Conservation (phyloP, 371 early-diverging fungal species). For the Coemansia sp. region DNA sequence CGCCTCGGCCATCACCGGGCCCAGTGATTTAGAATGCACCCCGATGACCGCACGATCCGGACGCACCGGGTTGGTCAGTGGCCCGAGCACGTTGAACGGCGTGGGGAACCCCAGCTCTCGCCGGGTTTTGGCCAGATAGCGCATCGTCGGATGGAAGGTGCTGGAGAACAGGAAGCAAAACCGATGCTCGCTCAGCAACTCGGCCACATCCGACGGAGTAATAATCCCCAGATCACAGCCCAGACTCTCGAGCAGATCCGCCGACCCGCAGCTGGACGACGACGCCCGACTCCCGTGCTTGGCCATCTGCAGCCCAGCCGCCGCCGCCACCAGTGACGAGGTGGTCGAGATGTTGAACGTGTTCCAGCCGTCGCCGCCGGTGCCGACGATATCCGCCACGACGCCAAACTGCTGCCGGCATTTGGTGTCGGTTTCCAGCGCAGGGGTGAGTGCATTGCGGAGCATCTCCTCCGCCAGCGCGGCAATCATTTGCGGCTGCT, state of each 20-base stretch:
- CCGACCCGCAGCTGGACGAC: conserved; percentile 91
- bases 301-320: conserved; percentile 87
- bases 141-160: conserved; percentile 91
- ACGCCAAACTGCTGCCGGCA: conserved; percentile 50
- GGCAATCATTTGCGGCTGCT: conserved; percentile 77
- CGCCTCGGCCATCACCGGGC: conserved; percentile 82
- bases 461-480: conserved; percentile 71
- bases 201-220: conserved; percentile 65
- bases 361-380: conserved; percentile 96
- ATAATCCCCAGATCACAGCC: conserved; percentile 72
- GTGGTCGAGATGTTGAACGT: conserved; percentile 97
- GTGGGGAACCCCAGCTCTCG: conserved; percentile 90
- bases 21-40: conserved; percentile 78
- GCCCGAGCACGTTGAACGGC: conserved; percentile 93
- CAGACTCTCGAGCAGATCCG: conserved; percentile 86
- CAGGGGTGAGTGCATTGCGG: conserved; percentile 59
- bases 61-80: conserved; percentile 84
- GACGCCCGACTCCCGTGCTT: conserved; percentile 96
- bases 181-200: conserved; percentile 61
- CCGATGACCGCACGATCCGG: conserved; percentile 87
- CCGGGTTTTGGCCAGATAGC: conserved; percentile 72
- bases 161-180: conserved; percentile 95
- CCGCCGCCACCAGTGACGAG: conserved; percentile 88
- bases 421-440: conserved; percentile 53
- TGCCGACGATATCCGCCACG: conserved; percentile 93